Base-by-base conservation (phyloP, 2,329 filamentous ascomycete genomes). In the Aspergillus ochraceus region DNA sequence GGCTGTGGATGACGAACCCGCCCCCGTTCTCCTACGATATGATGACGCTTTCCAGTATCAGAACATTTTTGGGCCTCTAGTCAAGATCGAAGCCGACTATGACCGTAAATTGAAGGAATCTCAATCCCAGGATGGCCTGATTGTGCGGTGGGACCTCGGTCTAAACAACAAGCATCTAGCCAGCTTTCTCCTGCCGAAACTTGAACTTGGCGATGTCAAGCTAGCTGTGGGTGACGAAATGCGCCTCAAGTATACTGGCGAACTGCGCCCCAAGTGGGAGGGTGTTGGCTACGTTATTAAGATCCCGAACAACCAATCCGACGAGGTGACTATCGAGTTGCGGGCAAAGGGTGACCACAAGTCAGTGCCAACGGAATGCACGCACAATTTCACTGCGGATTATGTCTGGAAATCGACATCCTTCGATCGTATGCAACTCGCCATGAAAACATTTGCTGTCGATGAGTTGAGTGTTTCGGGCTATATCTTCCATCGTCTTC, bases 391-490 rank as follows among this genome's bases (percentile, higher is more conserved):
- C 78, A 97, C 92, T 17, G 95, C 94, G 66, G 95, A 99, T 75
- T 99, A 99, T 72, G 95, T 99, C 58, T 99, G 95, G 95, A 99
- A 99, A 76, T 95, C 96, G 14, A 99, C 96, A 0, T 98, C 94
- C 0, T 99, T 99, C 74, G 95, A 99, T 72, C 93, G 95, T 64
- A 99, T 99, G 95, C 95, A 99, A 76, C 87, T 93, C 66, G 96
- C 95, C 57, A 98, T 99, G 94, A 98, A 97, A 83, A 98, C 92
- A 0, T 99, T 99, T 74, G 95, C 95, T 6, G 88, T 98, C 49
- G 94, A 99, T 68, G 95, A 99, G 77, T 91, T 96, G 90, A 97
- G 93, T 71, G 94, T 99, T 49, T 98, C 95, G 22, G 95, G 95
- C 42, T 99, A 97, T 78, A 97, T 99, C 65, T 99, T 98, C 81